Evolutionary conservation across 805 yeast species (phyloP).

Genomic region (Debaryomyces maramus): DNA sequence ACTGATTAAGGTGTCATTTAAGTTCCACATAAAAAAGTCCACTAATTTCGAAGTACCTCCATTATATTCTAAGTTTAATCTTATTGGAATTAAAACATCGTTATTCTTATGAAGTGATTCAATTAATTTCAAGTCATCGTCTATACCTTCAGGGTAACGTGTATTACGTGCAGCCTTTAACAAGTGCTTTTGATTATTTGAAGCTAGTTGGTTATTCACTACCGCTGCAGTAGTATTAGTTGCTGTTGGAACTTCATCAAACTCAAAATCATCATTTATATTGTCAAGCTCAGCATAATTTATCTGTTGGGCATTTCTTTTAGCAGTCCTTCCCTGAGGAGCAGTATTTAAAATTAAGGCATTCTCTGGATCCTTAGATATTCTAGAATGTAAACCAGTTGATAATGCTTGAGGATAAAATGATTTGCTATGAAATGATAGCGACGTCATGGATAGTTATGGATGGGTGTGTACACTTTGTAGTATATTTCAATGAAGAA

Average conservation of each 20-base stretch:
- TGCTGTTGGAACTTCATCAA: slow-evolving; percentile 29
- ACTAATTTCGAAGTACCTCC: slow-evolving; percentile 48
- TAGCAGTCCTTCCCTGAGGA: slow-evolving; percentile 74
- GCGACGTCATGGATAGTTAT: slow-evolving; percentile 8
- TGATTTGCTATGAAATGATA: slow-evolving; percentile 20
- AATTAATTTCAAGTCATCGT: slow-evolving; percentile 19
- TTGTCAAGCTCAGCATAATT: slow-evolving; percentile 82
- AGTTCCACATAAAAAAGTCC: slow-evolving; percentile 75
- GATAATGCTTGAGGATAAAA: slow-evolving; percentile 75
- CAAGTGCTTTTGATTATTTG: slow-evolving; percentile 29
- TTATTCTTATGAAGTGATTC: slow-evolving; percentile 30
- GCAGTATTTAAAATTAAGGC: slow-evolving; percentile 67
- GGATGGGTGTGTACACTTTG: too few species aligned
- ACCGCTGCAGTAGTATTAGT: slow-evolving; percentile 12
- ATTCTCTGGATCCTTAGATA: slow-evolving; percentile 65
- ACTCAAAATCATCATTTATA: slow-evolving; percentile 49
- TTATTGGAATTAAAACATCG: slow-evolving; percentile 63
- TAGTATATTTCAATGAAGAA: too few species aligned
- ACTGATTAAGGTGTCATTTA: slow-evolving; percentile 60
- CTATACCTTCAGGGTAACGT: slow-evolving; percentile 21
- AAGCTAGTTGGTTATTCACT: slow-evolving; percentile 36
- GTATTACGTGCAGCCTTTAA: slow-evolving; percentile 26
- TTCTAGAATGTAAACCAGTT: slow-evolving; percentile 70
- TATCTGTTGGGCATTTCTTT: slow-evolving; percentile 66
- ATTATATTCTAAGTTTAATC: slow-evolving; percentile 60